Evolutionary conservation across 805 yeast genomes (phyloP), one percentile per base, ranked within the genome.

Genomic region (Kluyveromyces nonfermentans): DNA sequence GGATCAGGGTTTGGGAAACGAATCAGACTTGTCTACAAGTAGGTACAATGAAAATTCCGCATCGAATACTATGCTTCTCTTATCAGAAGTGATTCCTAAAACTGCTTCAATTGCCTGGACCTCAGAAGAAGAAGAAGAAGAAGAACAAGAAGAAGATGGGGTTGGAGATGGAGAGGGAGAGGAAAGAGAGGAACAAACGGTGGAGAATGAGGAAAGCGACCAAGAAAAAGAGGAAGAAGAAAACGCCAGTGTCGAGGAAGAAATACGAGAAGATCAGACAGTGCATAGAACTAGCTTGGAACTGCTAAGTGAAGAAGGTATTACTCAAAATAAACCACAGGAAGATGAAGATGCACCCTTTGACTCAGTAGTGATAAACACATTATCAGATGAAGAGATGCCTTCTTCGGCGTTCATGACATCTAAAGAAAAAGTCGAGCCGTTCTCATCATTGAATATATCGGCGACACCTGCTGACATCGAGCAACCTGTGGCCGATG

Each of bases 71-170:
- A 73, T 80, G 1, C 60, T 77, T 14, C 85, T 78, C 49, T 62
- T 83, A 10, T 74, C 84, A 5, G 78, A 82, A 4, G 81, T 90
- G 4, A 77, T 84, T n/a, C 96, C 97, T 0, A 75, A 82, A 21
- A 86, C 84, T 60, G 85, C 96, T 0, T 78, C 82, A 35, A 71
- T 90, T 59, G 80, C 89, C 3, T 93, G 96, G 88, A 82, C 90
- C 14, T 82, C 88, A 43, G 95, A 83, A 51, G 95, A 83, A 48
- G 93, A 82, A 39, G 85, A 77, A 2, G 75, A 70, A 1, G 72
- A 62, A 28, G 35, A 37, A 18, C 40, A 42, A 19, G 40, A 40
- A 12, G 33, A 33, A 36, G 37, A 34, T 17, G 20, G 21, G 19
- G 31, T 7, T 12, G 94, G 82, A 51, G 94, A 83, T 48, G 90